Conservation (phyloP, 2,329 filamentous ascomycete species). For the Orbilia quercus region DNA sequence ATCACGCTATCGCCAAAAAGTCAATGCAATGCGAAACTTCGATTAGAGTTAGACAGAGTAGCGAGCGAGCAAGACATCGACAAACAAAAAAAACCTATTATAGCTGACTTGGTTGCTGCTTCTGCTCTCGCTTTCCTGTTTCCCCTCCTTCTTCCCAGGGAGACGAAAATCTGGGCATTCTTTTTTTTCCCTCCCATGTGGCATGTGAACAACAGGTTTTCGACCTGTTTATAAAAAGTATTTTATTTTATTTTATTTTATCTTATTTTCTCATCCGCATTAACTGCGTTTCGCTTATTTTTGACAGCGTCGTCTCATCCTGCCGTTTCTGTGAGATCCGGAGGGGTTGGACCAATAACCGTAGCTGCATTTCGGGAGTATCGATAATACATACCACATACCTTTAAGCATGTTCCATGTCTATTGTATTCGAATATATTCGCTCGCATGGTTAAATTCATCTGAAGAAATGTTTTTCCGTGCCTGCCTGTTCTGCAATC, state of each 20-base stretch:
- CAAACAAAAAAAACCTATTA: background rate
- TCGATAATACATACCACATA: constrained; percentile 41
- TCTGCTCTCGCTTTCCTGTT: too few relatives aligned
- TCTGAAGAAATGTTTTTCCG: constrained; percentile 52
- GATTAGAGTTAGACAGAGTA: constrained; percentile 40
- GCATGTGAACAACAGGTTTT: constrained; percentile 55
- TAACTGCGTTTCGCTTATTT: constrained; percentile 53
- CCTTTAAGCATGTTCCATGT: constrained; percentile 20
- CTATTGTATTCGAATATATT: constrained; percentile 31
- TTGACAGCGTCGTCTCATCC: constrained; percentile 50
- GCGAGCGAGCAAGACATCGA: constrained; percentile 30
- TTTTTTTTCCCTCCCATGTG: constrained; percentile 32
- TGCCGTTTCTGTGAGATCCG: constrained; percentile 18
- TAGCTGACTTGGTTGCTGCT: background rate
- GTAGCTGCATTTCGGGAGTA: constrained; percentile 26
- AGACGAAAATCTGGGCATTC: background rate
- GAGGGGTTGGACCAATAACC: constrained; percentile 48
- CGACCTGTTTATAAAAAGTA: constrained; percentile 46
- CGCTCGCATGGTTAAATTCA: constrained; percentile 51
- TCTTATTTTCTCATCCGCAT: constrained; percentile 22
- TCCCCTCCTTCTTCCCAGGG: background rate
- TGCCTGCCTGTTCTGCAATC: constrained; percentile 37
- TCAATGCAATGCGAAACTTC: constrained; percentile 39
- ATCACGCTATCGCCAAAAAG: constrained; percentile 37
- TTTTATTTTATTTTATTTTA: constrained; percentile 16